Base-by-base conservation (phyloP, 352 stramenopile species). In the Globisporangium paddicum region DNA sequence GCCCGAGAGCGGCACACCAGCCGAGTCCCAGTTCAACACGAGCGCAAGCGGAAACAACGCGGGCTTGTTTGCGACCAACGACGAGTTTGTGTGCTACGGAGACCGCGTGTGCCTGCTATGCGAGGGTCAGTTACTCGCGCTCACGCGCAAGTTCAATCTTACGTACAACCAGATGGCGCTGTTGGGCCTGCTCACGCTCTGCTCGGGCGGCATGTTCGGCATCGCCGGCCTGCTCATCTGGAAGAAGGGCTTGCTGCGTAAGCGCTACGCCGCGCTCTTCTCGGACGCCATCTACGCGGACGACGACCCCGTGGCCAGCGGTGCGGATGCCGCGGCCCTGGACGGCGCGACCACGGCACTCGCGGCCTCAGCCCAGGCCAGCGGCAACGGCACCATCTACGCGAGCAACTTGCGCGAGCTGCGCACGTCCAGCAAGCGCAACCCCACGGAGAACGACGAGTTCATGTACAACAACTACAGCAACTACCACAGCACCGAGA, bases 31-130 rank as follows among this genome's bases (percentile, higher is more conserved):
- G 26, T 6, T 23, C 14, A 37, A 26, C 38, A 32, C n/a, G n/a
- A n/a, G 4, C 16, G 37, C 21, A 16, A 35, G 14, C 26, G 21
- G 4, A n/a, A 30, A 8, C 10, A 51, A 45, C 32, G 18, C 49
- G 19, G 13, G 25, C 11, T 21, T 58, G 16, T 32, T 50, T 16
- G 38, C 40, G 26, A 42, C 49, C 30, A 41, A 32, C 28, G 72
- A 81, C 51, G 80, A 88, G 56, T 88, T 86, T 57, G 77, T 91
- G 63, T 85, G 82, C 68, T 91, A 89, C 38, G 82, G 82, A 21
- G 79, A 91, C 55, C 82, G 77, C 52, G 50, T 91, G 10, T 84
- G 71, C 37, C 79, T 91, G 52, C 66, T 91, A 16, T 89, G 82
- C 58, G 82, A 91, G 46, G 82, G 82, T 16, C 82, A 91, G 52